A percentile compares a stretch with the other conserved stretches of the same genome.
These are phyloP conservation scores for Cladophialophora psammophila DNA, from an alignment of 2,329 filamentous ascomycete genomes.

Conservation along the genomic window DNA sequence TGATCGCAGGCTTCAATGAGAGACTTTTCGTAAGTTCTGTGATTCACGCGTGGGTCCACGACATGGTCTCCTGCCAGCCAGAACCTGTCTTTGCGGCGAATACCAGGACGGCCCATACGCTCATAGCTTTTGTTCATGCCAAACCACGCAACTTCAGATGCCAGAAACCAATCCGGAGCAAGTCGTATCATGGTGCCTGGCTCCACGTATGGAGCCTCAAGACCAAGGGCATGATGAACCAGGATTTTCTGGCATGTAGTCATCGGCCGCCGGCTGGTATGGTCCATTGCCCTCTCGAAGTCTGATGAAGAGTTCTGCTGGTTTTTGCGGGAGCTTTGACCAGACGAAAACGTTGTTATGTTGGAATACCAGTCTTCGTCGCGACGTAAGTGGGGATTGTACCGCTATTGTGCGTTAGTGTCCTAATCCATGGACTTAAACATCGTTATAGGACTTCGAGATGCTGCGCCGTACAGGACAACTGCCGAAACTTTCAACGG, in stretches of 20 bases:
- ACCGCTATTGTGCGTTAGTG: background rate
- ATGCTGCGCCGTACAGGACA: background rate
- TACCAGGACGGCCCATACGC: constrained; percentile 39
- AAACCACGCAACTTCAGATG: constrained; percentile 28
- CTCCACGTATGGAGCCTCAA: constrained; percentile 15
- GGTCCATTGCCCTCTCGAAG: background rate
- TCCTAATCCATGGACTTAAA: background rate
- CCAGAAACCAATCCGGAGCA: constrained; percentile 25
- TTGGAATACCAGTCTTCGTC: background rate
- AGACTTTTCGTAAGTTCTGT: constrained; percentile 46
- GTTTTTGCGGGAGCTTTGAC: background rate
- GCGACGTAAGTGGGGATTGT: background rate
- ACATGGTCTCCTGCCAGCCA: constrained; percentile 60
- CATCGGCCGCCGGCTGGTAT: constrained; percentile 14
- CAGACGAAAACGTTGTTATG: background rate
- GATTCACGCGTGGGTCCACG: constrained; percentile 54
- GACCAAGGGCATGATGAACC: constrained; percentile 22
- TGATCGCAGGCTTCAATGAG: constrained; percentile 49
- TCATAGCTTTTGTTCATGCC: constrained; percentile 28
- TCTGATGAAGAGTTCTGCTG: background rate
- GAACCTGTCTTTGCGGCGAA: constrained; percentile 59
- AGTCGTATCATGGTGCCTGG: constrained; percentile 20
- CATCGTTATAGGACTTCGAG: background rate
- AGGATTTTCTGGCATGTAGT: constrained; percentile 25
- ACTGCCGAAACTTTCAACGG: background rate